A percentile compares a stretch with the other conserved stretches of the same genome.
phyloP scores from a whole-genome alignment of 2,329 filamentous ascomycete species.

The Penicillium olsonii region DNA sequence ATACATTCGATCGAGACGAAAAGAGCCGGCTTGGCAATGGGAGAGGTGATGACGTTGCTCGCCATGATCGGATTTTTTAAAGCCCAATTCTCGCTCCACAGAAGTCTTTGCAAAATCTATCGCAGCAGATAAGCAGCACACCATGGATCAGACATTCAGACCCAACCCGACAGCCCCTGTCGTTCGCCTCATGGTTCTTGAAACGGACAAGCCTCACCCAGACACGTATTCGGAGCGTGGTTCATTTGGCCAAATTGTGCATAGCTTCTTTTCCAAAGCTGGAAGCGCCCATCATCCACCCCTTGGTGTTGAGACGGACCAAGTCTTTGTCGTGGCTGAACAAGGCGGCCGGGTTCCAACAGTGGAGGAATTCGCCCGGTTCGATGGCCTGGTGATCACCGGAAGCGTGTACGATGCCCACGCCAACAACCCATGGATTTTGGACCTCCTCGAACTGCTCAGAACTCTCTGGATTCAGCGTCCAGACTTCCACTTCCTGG shows the following conservation, averaged over 20 bases:
- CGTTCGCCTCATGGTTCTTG: slow-evolving; percentile 56
- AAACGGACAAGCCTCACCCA: slow-evolving; percentile 59
- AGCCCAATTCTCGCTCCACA: neutral
- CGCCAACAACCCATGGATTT: slow-evolving; percentile 48
- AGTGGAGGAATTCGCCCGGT: slow-evolving; percentile 49
- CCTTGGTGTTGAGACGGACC: slow-evolving; percentile 56
- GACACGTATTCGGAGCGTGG: slow-evolving; percentile 53
- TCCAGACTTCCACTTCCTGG: slow-evolving; percentile 53
- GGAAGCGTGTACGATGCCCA: slow-evolving; percentile 53
- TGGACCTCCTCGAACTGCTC: slow-evolving; percentile 47
- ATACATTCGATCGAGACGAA: neutral
- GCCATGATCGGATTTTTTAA: neutral
- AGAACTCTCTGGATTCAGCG: slow-evolving; percentile 53
- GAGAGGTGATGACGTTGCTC: neutral
- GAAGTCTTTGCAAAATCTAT: neutral
- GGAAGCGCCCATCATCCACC: slow-evolving; percentile 56
- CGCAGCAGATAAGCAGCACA: neutral
- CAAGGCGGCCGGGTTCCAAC: slow-evolving; percentile 51
- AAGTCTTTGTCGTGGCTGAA: slow-evolving; percentile 57
- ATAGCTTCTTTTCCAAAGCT: slow-evolving; percentile 54
- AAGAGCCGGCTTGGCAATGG: neutral
- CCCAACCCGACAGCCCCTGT: slow-evolving; percentile 15
- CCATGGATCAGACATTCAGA: slow-evolving; percentile 19
- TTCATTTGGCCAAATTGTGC: slow-evolving; percentile 57
- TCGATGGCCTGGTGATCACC: slow-evolving; percentile 49